phyloP scores from a whole-genome alignment of 2,329 filamentous ascomycete genomes.

The Aspergillus intermedius region DNA sequence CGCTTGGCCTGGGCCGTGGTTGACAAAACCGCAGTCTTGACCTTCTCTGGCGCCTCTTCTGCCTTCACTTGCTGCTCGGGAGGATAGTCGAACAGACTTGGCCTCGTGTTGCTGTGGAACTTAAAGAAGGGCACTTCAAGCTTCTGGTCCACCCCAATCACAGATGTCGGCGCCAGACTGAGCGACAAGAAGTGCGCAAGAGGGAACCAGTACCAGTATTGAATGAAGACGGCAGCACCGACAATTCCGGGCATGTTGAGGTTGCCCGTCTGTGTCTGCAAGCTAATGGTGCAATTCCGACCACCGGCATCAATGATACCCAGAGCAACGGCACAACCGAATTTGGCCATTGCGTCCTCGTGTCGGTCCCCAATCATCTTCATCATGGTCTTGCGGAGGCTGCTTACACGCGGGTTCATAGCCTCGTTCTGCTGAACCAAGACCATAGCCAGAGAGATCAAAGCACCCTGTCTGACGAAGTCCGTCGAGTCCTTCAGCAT shows the following conservation, averaged over 20 bases:
- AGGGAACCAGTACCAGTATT: constrained; percentile 99
- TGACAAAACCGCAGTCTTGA: constrained; percentile 91
- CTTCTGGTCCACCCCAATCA: constrained; percentile 91
- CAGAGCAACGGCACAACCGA: constrained; percentile 85
- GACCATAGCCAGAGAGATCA: constrained; percentile 95
- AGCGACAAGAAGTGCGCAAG: constrained; percentile 95
- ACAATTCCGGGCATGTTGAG: constrained; percentile 98
- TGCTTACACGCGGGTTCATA: constrained; percentile 93
- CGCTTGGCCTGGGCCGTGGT: constrained; percentile 97
- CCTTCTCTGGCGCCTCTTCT: constrained; percentile 86
- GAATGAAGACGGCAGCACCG: constrained; percentile 95
- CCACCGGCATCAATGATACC: constrained; percentile 98
- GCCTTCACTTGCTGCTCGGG: constrained; percentile 93
- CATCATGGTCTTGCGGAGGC: constrained; percentile 85
- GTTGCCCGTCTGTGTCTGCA: constrained; percentile 96
- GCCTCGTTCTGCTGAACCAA: constrained; percentile 98
- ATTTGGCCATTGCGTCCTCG: constrained; percentile 99
- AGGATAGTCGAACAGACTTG: constrained; percentile 95
- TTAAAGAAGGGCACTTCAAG: constrained; percentile 91
- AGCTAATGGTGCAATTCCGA: constrained; percentile 94
- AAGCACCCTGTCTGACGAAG: constrained; percentile 92
- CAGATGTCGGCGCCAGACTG: constrained; percentile 91
- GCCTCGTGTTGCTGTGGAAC: constrained; percentile 89
- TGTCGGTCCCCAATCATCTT: constrained; percentile 93
- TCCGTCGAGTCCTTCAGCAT: constrained; percentile 99